phyloP scores from a whole-genome alignment of 1,284 basidiomycete species.

The Tetrapyrgos nigripes region DNA sequence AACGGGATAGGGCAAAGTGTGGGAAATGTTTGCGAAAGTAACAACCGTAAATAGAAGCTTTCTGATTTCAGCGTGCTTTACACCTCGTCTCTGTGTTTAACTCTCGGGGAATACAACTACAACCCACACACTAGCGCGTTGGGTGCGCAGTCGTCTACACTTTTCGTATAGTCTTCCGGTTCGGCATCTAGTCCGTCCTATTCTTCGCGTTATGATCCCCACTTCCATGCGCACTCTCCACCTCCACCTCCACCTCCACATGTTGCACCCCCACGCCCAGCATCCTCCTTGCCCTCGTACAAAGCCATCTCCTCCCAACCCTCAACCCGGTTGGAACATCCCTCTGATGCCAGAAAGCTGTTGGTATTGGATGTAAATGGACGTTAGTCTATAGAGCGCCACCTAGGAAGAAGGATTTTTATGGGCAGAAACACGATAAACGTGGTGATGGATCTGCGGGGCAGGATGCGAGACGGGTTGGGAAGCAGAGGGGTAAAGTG shows the following conservation, averaged over 20 bases:
- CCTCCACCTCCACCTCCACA: too few species aligned
- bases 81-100: too few species aligned
- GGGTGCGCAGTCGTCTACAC: background rate
- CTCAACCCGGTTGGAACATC: conserved; percentile 4
- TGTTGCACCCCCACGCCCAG: too few species aligned
- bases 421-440: background rate
- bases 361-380: conserved; percentile 77
- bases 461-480: too few species aligned
- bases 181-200: too few species aligned
- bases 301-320: conserved; percentile 1
- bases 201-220: too few species aligned
- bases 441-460: conserved; percentile 17
- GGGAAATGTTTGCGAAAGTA: too few species aligned
- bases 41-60: too few species aligned
- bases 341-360: conserved; percentile 48
- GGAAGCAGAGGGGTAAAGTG: background rate
- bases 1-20: too few species aligned
- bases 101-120: background rate
- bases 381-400: conserved; percentile 63
- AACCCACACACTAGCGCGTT: background rate
- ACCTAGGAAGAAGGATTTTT: background rate
- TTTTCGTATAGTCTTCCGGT: too few species aligned
- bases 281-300: conserved; percentile 15
- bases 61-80: too few species aligned
- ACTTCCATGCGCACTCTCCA: too few species aligned